These are phyloP conservation scores for Pythium guiyangense DNA, from an alignment of 352 stramenopile species.

Conservation along the genomic window DNA sequence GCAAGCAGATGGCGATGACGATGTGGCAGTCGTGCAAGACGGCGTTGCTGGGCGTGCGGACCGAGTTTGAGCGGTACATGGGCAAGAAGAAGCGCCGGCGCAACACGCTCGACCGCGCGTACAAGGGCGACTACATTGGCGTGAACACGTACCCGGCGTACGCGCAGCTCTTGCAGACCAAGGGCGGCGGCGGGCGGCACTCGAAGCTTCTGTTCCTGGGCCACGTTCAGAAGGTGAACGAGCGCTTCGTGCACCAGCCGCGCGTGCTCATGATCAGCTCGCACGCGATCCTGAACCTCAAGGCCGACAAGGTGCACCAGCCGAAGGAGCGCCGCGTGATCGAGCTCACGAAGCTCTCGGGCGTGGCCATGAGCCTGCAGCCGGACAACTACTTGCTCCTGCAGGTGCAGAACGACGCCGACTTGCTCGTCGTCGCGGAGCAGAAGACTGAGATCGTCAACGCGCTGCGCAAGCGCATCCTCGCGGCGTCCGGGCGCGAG, in stretches of 20 bases:
- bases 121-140: slow-evolving; percentile 78
- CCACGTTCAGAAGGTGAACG: slow-evolving; percentile 78
- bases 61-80: slow-evolving; percentile 80
- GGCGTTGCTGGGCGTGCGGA: slow-evolving; percentile 69
- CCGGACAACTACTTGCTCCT: slow-evolving; percentile 81
- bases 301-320: slow-evolving; percentile 80
- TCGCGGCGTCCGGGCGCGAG: slow-evolving; percentile 52
- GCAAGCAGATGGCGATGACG: slow-evolving; percentile 58
- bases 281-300: slow-evolving; percentile 79
- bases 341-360: slow-evolving; percentile 49
- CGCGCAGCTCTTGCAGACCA: slow-evolving; percentile 50
- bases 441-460: slow-evolving; percentile 84
- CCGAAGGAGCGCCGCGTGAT: slow-evolving; percentile 77
- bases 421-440: slow-evolving; percentile 60
- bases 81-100: slow-evolving; percentile 84
- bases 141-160: slow-evolving; percentile 68
- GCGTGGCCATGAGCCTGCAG: slow-evolving; percentile 69
- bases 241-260: slow-evolving; percentile 75
- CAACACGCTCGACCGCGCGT: slow-evolving; percentile 69
- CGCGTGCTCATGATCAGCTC: slow-evolving; percentile 75
- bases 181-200: slow-evolving; percentile 25
- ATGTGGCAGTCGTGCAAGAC: slow-evolving; percentile 73
- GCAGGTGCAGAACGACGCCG: slow-evolving; percentile 68
- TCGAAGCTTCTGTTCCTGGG: slow-evolving; percentile 72
- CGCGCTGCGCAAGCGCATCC: slow-evolving; percentile 57